A percentile compares a stretch with the other conserved stretches of the same genome.
Evolutionary conservation across 441 rosid genomes (phyloP).

Genomic region (Erysimum cheiri): DNA sequence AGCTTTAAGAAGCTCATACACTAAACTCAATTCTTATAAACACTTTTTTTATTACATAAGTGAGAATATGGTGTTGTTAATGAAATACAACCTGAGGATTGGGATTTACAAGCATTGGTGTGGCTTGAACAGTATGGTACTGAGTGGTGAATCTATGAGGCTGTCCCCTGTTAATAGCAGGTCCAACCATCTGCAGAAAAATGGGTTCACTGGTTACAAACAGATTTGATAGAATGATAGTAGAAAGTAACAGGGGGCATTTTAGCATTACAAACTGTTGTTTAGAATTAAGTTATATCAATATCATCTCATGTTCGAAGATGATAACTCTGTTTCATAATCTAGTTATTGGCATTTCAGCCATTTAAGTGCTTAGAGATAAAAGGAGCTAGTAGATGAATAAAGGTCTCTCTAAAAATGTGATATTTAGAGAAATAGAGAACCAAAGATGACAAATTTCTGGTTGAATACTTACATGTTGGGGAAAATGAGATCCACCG

Average conservation of each 20-base stretch:
- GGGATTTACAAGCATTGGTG: slow-evolving; percentile 62
- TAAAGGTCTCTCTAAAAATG: neutral
- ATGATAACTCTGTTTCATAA: slow-evolving; percentile 15
- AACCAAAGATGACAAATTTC: neutral
- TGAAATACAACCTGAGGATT: slow-evolving; percentile 65
- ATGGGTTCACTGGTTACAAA: neutral
- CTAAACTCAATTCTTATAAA: neutral
- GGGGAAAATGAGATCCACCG: slow-evolving; percentile 54
- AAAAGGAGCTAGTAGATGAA: neutral
- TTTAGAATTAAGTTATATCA: neutral
- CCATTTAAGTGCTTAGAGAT: neutral
- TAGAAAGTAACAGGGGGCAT: neutral
- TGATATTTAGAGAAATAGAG: slow-evolving; percentile 9
- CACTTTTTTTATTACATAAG: neutral
- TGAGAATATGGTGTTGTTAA: slow-evolving; percentile 2
- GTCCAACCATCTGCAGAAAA: slow-evolving; percentile 54
- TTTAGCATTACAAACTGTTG: neutral
- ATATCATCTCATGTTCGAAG: neutral
- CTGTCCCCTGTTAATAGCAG: slow-evolving; percentile 62
- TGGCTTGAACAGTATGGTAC: slow-evolving; percentile 65
- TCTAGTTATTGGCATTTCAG: neutral
- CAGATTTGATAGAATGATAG: neutral
- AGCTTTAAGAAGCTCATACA: slow-evolving; percentile 34
- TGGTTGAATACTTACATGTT: slow-evolving; percentile 56
- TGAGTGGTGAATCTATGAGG: slow-evolving; percentile 64